Conservation (phyloP, 2,329 filamentous ascomycete genomes). For the Ophiocordyceps camponoti-leonardi region DNA sequence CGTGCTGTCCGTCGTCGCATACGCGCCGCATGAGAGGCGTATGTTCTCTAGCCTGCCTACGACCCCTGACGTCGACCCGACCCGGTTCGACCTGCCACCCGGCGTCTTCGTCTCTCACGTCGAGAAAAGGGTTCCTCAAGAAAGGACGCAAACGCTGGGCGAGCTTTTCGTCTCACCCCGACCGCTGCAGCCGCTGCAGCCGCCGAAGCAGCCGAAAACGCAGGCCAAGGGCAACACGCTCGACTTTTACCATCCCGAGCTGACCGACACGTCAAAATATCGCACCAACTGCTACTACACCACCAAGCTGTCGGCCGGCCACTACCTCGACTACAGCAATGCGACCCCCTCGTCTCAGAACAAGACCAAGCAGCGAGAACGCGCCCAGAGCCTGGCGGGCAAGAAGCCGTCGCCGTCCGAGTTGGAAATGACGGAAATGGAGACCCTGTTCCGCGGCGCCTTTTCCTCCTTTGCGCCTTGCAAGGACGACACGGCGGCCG, state of each 20-base stretch:
- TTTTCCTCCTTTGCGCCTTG: slow-evolving; percentile 69
- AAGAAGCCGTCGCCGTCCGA: slow-evolving; percentile 38
- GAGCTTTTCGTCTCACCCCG: slow-evolving; percentile 57
- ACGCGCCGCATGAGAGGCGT: slow-evolving; percentile 55
- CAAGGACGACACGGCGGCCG: slow-evolving; percentile 54
- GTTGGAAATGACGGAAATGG: slow-evolving; percentile 48
- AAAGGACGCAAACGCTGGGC: slow-evolving; percentile 47
- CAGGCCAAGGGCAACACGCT: slow-evolving; percentile 44
- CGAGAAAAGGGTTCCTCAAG: slow-evolving; percentile 16
- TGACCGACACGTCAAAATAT: slow-evolving; percentile 36
- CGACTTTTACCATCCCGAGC: slow-evolving; percentile 35
- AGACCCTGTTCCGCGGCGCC: slow-evolving; percentile 56
- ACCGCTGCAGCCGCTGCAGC: slow-evolving; percentile 46
- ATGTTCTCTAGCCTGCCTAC: slow-evolving; percentile 67
- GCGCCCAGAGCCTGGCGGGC: slow-evolving; percentile 49
- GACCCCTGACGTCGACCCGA: slow-evolving; percentile 12
- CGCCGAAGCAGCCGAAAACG: slow-evolving; percentile 55
- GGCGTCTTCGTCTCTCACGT: slow-evolving; percentile 40
- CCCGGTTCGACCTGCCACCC: slow-evolving; percentile 44
- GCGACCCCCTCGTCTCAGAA: slow-evolving; percentile 36
- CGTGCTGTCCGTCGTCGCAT: slow-evolving; percentile 63
- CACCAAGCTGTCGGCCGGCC: slow-evolving; percentile 46
- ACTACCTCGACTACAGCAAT: slow-evolving; percentile 55
- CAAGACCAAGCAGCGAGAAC: slow-evolving; percentile 51
- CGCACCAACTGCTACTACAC: slow-evolving; percentile 45